Percentiles rank a stretch among this genome's conserved stretches.
Evolutionary conservation across 176 grass and related monocot species (phyloP).

Genomic region (Cenchrus purpureus): DNA sequence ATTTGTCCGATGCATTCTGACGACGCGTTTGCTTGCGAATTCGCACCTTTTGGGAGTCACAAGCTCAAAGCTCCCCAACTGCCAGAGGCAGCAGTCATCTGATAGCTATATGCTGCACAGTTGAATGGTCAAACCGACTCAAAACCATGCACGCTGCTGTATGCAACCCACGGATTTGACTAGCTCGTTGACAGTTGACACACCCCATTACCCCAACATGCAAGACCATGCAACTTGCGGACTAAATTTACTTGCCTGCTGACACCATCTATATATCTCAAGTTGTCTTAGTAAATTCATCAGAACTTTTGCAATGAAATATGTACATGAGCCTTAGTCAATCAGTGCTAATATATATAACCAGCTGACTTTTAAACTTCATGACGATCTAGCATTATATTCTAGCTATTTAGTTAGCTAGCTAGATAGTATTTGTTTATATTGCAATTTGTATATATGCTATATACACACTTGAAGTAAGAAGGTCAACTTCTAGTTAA

Average conservation of each 20-base stretch:
- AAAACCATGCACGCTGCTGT: background rate
- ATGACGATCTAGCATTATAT: background rate
- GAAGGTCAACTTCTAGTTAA: slow-evolving; percentile 26
- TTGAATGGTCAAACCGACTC: slow-evolving; percentile 33
- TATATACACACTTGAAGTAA: background rate
- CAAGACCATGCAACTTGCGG: slow-evolving; percentile 16
- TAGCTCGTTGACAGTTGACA: slow-evolving; percentile 30
- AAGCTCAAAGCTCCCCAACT: background rate
- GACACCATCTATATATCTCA: background rate
- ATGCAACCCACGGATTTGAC: slow-evolving; percentile 39
- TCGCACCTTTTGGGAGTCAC: background rate
- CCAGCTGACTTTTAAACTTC: background rate
- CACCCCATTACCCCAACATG: background rate
- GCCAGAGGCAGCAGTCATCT: background rate
- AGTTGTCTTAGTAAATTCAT: background rate
- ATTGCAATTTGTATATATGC: background rate
- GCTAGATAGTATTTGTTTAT: background rate
- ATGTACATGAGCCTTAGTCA: background rate
- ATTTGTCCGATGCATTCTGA: slow-evolving; percentile 3
- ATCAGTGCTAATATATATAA: background rate
- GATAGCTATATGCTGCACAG: background rate
- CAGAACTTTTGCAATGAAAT: background rate
- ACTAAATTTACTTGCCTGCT: background rate
- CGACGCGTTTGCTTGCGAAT: slow-evolving; percentile 5
- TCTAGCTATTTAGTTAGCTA: slow-evolving; percentile 5